Evolutionary conservation across 331 rosid genomes (phyloP).

Genomic region (Dryas integrifolia): DNA sequence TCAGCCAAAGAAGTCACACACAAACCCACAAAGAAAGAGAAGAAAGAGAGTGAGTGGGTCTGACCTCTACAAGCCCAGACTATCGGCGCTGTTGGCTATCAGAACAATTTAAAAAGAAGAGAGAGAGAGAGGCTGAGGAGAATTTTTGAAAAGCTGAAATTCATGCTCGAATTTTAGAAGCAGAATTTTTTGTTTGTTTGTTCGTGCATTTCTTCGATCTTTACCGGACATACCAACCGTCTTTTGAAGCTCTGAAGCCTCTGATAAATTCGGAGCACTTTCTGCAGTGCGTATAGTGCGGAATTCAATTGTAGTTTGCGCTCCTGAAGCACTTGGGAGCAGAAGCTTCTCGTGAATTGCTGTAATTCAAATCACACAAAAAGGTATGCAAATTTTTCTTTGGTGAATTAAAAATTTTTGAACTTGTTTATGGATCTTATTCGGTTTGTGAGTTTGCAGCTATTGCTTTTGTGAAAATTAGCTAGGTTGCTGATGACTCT

Average conservation of each 20-base stretch:
- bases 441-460: not conserved
- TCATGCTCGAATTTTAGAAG: conserved; percentile 19
- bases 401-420: not conserved
- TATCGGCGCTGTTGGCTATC: not conserved
- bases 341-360: conserved; percentile 10
- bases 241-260: not conserved
- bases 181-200: conserved; percentile 15
- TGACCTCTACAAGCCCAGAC: conserved; percentile 27
- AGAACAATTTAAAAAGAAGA: not conserved
- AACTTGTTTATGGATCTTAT: no score
- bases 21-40: conserved; percentile 15
- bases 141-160: not conserved
- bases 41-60: conserved; percentile 34
- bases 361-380: not conserved
- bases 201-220: not conserved
- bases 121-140: not conserved
- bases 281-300: not conserved
- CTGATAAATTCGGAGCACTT: conserved; percentile 17
- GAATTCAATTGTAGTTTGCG: not conserved
- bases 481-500: not conserved
- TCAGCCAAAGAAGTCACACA: conserved; percentile 22
- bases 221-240: not conserved
- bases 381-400: not conserved
- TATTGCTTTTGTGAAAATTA: not conserved
- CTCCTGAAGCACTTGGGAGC: not conserved